Percentiles rank a stretch among this genome's conserved stretches.
Evolutionary conservation across 164 flowering plant genomes (phyloP).

Genomic region (Brasenia schreberi): DNA sequence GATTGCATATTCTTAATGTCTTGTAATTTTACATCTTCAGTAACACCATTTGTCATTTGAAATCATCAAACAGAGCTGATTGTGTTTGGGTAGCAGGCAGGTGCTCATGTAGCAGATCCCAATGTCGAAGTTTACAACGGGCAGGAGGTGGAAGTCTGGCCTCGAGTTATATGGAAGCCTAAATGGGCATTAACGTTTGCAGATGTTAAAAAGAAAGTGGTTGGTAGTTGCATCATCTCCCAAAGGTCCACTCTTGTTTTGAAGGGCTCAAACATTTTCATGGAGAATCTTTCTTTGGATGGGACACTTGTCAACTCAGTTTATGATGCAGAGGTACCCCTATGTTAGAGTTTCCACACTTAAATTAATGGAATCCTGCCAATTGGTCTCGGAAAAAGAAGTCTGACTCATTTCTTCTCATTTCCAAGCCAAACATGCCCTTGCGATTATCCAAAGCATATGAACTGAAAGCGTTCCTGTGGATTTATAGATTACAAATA

Average conservation of each 20-base stretch:
- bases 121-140: slow-evolving; percentile 55
- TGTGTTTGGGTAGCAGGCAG: slow-evolving; percentile 43
- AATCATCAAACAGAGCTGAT: not conserved
- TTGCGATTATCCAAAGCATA: too few species aligned
- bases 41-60: too few species aligned
- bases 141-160: slow-evolving; percentile 97
- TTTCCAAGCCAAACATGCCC: too few species aligned
- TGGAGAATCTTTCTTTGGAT: slow-evolving; percentile 68
- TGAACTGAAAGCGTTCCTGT: not conserved
- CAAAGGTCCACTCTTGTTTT: slow-evolving; percentile 64
- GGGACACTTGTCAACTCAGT: slow-evolving; percentile 63
- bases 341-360: too few species aligned
- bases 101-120: slow-evolving; percentile 65
- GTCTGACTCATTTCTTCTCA: too few species aligned
- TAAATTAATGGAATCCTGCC: too few species aligned
- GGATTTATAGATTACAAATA: not conserved
- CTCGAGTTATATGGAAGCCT: slow-evolving; percentile 75
- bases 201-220: slow-evolving; percentile 51
- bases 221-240: slow-evolving; percentile 50
- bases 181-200: slow-evolving; percentile 74
- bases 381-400: too few species aligned
- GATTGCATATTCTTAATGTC: too few species aligned
- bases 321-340: slow-evolving; percentile 64
- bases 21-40: too few species aligned
- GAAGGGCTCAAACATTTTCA: slow-evolving; percentile 39